Conservation (phyloP, 306 rosid genomes). For the Prunus persica region Prunus_persica_NCBIv2 NC_034009.1:11942501-11943000, state of each 20-base stretch:
- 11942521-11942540: no score
- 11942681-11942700: no score
- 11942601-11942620: no score
- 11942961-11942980: neutral
- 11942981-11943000: neutral
- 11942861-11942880: neutral
- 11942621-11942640: no score
- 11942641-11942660: no score
- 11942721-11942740: neutral
- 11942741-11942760: neutral
- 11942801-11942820: neutral
- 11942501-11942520: no score
- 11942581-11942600: no score
- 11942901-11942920: constrained; percentile 18
- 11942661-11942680: no score
- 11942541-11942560: no score
- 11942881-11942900: neutral
- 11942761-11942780: neutral
- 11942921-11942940: neutral
- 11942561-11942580: no score
- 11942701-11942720: no score
- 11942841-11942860: constrained; percentile 6
- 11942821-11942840: constrained; percentile 25
- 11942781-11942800: neutral
- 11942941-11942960: neutral